phyloP scores from a whole-genome alignment of 345 rosid genomes.

The Boechera retrofracta region DNA sequence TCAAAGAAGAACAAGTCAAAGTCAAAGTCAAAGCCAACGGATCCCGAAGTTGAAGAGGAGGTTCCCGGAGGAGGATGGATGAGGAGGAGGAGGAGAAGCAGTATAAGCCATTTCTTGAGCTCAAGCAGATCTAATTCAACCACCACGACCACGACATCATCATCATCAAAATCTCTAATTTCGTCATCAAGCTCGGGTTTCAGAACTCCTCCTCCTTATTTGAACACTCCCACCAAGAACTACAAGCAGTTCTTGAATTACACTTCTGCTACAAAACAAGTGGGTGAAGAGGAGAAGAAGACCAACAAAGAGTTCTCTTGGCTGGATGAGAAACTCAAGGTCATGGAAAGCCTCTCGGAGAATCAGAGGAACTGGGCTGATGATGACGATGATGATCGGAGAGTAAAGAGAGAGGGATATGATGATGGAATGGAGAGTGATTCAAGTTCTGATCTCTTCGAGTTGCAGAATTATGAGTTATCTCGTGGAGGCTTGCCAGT shows the following conservation, averaged over 20 bases:
- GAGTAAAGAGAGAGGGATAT: conserved; percentile 43
- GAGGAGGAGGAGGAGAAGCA: conserved; percentile 82
- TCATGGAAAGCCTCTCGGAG: conserved; percentile 43
- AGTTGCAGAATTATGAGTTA: conserved; percentile 78
- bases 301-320: conserved; percentile 42
- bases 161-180: conserved; percentile 58
- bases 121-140: conserved; percentile 53
- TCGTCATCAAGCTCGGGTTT: conserved; percentile 75
- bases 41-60: conserved; percentile 60
- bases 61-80: conserved; percentile 45
- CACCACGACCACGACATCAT: conserved; percentile 27
- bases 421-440: conserved; percentile 82
- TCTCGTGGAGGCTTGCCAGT: conserved; percentile 86
- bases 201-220: conserved; percentile 72
- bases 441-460: conserved; percentile 96
- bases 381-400: conserved; percentile 37
- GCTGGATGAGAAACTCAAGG: conserved; percentile 50
- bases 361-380: conserved; percentile 44
- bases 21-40: conserved; percentile 50
- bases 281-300: conserved; percentile 45
- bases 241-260: conserved; percentile 58
- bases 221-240: conserved; percentile 65
- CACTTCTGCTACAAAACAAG: conserved; percentile 61
- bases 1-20: conserved; percentile 73
- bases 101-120: conserved; percentile 85